These are phyloP conservation scores for Macrocybe gigantea DNA, from an alignment of 768 basidiomycete genomes.

Conservation along the genomic window DNA sequence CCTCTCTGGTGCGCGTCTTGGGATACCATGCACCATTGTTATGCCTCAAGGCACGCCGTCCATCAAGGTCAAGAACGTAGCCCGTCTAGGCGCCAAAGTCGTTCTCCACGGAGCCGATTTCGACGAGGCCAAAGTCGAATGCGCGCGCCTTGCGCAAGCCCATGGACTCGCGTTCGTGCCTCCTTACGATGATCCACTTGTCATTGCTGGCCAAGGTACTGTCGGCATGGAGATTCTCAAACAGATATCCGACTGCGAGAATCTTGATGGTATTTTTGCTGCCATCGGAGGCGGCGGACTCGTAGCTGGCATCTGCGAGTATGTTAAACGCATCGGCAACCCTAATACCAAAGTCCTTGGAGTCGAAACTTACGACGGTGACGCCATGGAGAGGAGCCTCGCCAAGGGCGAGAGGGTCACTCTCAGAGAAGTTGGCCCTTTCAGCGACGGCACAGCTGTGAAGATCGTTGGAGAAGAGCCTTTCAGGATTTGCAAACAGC, in stretches of 20 bases:
- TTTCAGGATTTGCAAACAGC: constrained; percentile 84
- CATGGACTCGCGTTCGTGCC: constrained; percentile 89
- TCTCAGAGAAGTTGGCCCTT: constrained; percentile 88
- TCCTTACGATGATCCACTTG: constrained; percentile 94
- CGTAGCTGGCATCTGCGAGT: constrained; percentile 84
- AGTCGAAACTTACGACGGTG: constrained; percentile 92
- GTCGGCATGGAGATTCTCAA: constrained; percentile 93
- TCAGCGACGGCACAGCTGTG: constrained; percentile 97
- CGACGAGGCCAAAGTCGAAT: constrained; percentile 94
- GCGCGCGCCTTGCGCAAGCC: constrained; percentile 70
- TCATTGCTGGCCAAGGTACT: constrained; percentile 97
- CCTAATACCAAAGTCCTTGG: constrained; percentile 80
- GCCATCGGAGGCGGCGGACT: constrained; percentile 95
- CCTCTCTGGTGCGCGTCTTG: constrained; percentile 81
- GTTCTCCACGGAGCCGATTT: constrained; percentile 90
- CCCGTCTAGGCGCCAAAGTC: constrained; percentile 92
- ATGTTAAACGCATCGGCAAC: constrained; percentile 87
- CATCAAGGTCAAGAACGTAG: constrained; percentile 94
- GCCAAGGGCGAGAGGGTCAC: constrained; percentile 77
- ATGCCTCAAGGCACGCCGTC: constrained; percentile 94
- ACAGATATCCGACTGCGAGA: constrained; percentile 71
- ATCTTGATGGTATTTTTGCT: constrained; percentile 80
- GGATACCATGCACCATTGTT: constrained; percentile 96
- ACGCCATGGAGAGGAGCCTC: constrained; percentile 87
- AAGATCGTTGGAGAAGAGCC: constrained; percentile 93